phyloP scores from a whole-genome alignment of 805 yeast species.

The Zygoascus bituminiphila region DNA sequence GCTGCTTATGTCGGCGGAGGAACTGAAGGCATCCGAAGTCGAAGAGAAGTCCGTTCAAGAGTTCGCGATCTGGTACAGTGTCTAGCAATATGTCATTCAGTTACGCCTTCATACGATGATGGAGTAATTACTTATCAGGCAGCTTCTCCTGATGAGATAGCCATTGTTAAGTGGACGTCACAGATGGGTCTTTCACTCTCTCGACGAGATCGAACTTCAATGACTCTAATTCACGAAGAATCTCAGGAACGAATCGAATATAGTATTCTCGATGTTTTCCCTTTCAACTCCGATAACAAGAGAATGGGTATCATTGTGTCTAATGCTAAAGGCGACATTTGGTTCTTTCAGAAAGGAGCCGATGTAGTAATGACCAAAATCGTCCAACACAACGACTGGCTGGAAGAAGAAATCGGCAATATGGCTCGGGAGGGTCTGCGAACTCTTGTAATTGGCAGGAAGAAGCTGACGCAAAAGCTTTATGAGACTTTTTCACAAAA shows the following conservation, averaged over 20 bases:
- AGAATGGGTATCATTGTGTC: constrained; percentile 87
- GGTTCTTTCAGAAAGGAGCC: constrained; percentile 93
- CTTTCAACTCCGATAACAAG: constrained; percentile 91
- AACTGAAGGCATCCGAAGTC: constrained; percentile 27
- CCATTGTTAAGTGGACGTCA: constrained; percentile 89
- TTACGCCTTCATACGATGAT: constrained; percentile 83
- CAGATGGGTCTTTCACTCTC: constrained; percentile 71
- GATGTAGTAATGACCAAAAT: constrained; percentile 86
- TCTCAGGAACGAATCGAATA: constrained; percentile 42
- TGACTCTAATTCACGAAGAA: constrained; percentile 57
- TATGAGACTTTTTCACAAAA: constrained; percentile 57
- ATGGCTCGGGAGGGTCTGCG: constrained; percentile 98
- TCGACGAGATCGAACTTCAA: constrained; percentile 71
- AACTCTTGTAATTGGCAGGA: constrained; percentile 89
- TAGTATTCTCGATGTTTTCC: constrained; percentile 76
- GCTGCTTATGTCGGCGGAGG: constrained; percentile 48
- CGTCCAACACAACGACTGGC: constrained; percentile 86
- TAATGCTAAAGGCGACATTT: constrained; percentile 60
- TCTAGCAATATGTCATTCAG: constrained; percentile 92
- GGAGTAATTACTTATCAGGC: constrained; percentile 83
- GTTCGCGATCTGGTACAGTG: constrained; percentile 77
- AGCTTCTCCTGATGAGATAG: constrained; percentile 97
- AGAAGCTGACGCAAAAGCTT: constrained; percentile 45
- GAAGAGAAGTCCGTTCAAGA: constrained; percentile 64
- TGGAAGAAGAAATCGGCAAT: constrained; percentile 93